Evolutionary conservation across 495 filamentous ascomycete species (phyloP), one percentile per base, ranked within the genome.

Genomic region (Penicillium mononematosum): DNA sequence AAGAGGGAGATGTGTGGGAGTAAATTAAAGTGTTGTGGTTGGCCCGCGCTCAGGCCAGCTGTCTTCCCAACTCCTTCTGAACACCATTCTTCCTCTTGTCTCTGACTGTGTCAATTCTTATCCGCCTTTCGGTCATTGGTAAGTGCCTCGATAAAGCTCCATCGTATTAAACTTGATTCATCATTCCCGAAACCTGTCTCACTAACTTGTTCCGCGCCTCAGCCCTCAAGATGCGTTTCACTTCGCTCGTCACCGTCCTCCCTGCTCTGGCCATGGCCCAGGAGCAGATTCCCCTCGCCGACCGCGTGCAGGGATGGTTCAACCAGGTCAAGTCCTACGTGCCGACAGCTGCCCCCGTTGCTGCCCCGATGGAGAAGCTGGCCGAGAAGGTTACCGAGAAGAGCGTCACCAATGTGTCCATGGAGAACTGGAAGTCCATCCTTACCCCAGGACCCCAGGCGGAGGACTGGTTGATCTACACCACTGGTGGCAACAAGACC

Each of bases 401-500:
- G 63, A 70, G 73, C 50, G 81, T 88, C 59, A 75, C 75, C 38
- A 70, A 66, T n/a, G 71, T 97, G 58, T 88, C 84, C 38, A 75
- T 88, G 58, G 70, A 82, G 45, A 89, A 90, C 82, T 94, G 88
- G 86, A 81, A 88, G 62, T 65, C 80, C 14, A 70, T 90, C 53
- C 83, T 91, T 58, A 79, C 74, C 22, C 85, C 88, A 9, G 80
- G 86, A 9, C 74, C 81, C 51, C 70, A 84, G 14, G 81, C 88
- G 3, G 84, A 88, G 71, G 87, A 92, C 70, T 96, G 88, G 89
- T 83, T 88, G 75, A 76, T 96, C 56, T 82, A 88, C 66, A 72
- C 95, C 49, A 90, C 88, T 1, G 92, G 92, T 49, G 85, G 89
- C 42, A 95, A 96, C 75, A 91, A 88, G 77, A 92, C 90, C 29